A percentile compares a stretch with the other conserved stretches of the same genome.
Evolutionary conservation across 2,329 filamentous ascomycete genomes (phyloP).

Genomic region (Thelonectria blattea): DNA sequence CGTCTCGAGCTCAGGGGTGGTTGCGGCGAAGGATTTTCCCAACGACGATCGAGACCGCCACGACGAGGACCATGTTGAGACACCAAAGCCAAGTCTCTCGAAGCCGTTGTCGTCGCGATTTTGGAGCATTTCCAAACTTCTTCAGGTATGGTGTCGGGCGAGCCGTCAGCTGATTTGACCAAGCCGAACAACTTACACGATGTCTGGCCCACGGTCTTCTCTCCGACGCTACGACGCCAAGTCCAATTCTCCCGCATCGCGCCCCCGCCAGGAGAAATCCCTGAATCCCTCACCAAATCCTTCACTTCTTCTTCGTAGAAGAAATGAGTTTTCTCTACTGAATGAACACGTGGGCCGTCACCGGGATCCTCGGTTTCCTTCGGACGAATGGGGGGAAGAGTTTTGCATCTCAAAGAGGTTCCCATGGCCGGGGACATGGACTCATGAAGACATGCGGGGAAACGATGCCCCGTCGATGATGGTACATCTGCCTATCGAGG

Average conservation of each 20-base stretch:
- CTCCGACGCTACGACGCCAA: slow-evolving; percentile 7
- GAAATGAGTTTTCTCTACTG: not conserved
- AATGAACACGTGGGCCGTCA: slow-evolving; percentile 13
- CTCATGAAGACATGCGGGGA: not conserved
- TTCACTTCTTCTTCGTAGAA: not conserved
- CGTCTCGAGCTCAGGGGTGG: not conserved
- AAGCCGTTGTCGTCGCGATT: not conserved
- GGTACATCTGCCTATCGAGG: not conserved
- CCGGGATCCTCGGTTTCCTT: slow-evolving; percentile 5
- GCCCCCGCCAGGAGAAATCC: not conserved
- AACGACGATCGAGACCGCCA: slow-evolving; percentile 6
- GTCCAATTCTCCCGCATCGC: slow-evolving; percentile 4
- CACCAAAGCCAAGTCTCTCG: not conserved
- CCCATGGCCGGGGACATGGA: not conserved
- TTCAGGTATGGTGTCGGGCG: slow-evolving; percentile 11
- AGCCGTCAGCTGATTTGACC: slow-evolving; percentile 4
- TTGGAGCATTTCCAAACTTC: not conserved
- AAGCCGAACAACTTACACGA: not conserved
- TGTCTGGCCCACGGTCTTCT: slow-evolving; percentile 10
- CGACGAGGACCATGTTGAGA: not conserved
- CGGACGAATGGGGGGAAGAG: slow-evolving; percentile 14
- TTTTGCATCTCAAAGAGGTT: not conserved
- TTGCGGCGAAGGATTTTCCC: slow-evolving; percentile 11
- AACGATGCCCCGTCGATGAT: not conserved
- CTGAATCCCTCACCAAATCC: not conserved